phyloP scores from a whole-genome alignment of 129 eudicot species.

The Escallonia rubra region DNA sequence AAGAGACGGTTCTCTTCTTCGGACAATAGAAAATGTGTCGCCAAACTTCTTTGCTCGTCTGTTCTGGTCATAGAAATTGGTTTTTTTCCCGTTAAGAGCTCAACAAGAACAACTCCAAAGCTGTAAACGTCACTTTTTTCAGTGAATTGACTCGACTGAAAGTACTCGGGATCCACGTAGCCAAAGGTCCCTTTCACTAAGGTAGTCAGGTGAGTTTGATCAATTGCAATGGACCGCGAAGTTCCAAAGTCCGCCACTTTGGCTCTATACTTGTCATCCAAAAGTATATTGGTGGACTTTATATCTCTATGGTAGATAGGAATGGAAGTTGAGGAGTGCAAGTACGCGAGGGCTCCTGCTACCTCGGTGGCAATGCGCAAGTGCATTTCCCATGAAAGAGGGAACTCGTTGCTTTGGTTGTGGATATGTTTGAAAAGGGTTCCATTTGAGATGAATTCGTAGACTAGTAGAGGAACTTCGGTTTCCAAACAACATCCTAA shows the following conservation, averaged over 20 bases:
- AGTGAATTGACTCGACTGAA: background rate
- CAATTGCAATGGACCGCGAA: background rate
- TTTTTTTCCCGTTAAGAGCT: background rate
- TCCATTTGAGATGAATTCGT: conserved; percentile 15
- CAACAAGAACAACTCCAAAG: conserved; percentile 1
- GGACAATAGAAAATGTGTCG: background rate
- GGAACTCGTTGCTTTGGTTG: background rate
- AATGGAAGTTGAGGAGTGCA: conserved; percentile 13
- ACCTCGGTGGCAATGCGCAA: conserved; percentile 8
- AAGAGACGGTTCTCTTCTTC: background rate
- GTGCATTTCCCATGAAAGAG: conserved; percentile 1
- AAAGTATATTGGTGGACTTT: conserved; percentile 7
- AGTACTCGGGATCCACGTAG: conserved; percentile 4
- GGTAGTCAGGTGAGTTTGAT: background rate
- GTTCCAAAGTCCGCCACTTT: conserved; percentile 6
- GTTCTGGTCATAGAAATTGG: background rate
- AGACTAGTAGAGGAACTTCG: conserved; percentile 12
- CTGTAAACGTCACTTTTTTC: background rate
- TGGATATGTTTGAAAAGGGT: conserved; percentile 6
- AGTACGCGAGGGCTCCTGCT: conserved; percentile 9
- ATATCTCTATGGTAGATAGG: conserved; percentile 17
- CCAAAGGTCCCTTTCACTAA: conserved; percentile 3
- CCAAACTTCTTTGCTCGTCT: background rate
- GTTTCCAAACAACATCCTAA: conserved; percentile 18
- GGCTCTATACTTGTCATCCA: background rate